phyloP scores from a whole-genome alignment of 352 stramenopile genomes.

The Phytopythium chamaehyphon region DNA sequence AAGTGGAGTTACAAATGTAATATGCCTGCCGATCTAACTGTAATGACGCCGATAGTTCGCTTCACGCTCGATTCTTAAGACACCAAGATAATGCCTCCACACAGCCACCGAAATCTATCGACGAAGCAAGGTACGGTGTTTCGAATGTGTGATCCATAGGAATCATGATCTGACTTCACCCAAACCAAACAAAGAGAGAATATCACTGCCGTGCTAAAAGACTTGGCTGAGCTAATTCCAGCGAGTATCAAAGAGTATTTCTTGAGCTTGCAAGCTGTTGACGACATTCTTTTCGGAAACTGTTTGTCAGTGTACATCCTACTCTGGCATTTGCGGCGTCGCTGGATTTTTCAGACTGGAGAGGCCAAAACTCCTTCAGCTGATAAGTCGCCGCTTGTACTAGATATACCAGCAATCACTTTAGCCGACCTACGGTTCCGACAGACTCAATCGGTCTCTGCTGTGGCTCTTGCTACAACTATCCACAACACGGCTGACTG shows the following conservation, averaged over 20 bases:
- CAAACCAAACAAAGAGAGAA: constrained; percentile 21
- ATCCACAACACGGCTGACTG: too few species aligned
- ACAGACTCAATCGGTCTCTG: too few species aligned
- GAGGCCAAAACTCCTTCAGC: neutral
- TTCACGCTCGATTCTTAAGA: neutral
- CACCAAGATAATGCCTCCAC: constrained; percentile 3
- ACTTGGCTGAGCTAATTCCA: neutral
- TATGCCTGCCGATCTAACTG: neutral
- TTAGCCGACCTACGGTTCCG: too few species aligned
- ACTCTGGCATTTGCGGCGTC: constrained; percentile 53
- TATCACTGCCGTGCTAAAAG: constrained; percentile 21
- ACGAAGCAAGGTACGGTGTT: constrained; percentile 15
- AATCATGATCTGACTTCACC: too few species aligned
- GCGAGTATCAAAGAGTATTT: neutral
- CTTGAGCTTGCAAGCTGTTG: constrained; percentile 18
- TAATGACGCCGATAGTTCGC: neutral
- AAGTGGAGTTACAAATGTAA: neutral
- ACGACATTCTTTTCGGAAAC: constrained; percentile 42
- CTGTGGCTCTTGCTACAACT: too few species aligned
- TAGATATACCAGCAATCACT: constrained; percentile 19
- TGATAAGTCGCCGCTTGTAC: constrained; percentile 8
- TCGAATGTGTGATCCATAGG: too few species aligned
- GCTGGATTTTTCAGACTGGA: neutral
- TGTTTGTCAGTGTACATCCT: constrained; percentile 39
- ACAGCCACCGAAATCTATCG: constrained; percentile 16